phyloP scores from a whole-genome alignment of 257 asterid genomes.

The Fraxinus excelsior region DNA sequence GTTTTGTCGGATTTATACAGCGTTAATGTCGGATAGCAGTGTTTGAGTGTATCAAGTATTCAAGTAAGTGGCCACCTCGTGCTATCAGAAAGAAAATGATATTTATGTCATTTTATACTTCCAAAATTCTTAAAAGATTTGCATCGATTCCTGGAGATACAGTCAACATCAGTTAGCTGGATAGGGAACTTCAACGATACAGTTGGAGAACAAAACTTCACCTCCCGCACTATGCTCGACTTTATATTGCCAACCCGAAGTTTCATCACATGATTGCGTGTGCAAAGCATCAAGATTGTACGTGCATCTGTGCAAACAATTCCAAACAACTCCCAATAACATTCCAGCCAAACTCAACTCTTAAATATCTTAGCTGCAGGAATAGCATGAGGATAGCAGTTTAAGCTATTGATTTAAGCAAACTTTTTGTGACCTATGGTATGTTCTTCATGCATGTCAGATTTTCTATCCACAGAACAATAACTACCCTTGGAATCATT shows the following conservation, averaged over 20 bases:
- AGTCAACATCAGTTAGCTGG: neutral
- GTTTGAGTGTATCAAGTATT: neutral
- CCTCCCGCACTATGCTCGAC: neutral
- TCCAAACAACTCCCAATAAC: slow-evolving; percentile 14
- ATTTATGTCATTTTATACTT: too few species aligned
- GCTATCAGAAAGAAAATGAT: neutral
- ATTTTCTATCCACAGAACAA: neutral
- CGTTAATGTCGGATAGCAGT: neutral
- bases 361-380: slow-evolving; percentile 3
- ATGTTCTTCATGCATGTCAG: neutral
- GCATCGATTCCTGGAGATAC: neutral
- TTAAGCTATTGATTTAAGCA: slow-evolving; percentile 5
- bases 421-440: neutral
- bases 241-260: neutral
- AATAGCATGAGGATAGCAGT: neutral
- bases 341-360: neutral
- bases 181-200: neutral
- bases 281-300: neutral
- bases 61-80: neutral
- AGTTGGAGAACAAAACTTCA: neutral
- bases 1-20: neutral
- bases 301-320: neutral
- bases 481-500: neutral
- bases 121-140: neutral
- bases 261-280: neutral